Evolutionary conservation across 2,329 filamentous ascomycete species (phyloP).

Genomic region (Aureobasidium zeae): DNA sequence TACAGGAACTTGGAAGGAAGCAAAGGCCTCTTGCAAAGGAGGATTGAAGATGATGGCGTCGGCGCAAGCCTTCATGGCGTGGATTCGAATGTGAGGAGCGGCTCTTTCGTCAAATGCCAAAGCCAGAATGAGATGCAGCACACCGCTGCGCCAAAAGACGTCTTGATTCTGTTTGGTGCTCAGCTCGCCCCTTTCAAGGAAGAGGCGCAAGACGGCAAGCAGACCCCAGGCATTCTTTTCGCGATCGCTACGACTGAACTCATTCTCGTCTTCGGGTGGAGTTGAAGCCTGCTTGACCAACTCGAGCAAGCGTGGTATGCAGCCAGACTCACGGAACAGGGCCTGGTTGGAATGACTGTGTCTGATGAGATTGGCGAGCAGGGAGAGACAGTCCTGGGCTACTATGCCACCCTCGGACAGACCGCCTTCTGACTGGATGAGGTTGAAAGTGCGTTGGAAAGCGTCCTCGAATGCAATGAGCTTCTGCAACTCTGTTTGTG

Average conservation of each 20-base stretch:
- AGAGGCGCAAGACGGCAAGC: conserved; percentile 75
- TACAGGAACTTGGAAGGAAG: conserved; percentile 64
- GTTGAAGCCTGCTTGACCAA: conserved; percentile 46
- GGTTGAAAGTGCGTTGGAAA: conserved; percentile 74
- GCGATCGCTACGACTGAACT: conserved; percentile 65
- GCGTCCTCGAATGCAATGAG: conserved; percentile 92
- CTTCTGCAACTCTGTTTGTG: conserved; percentile 83
- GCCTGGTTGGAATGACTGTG: conserved; percentile 89
- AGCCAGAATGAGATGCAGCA: conserved; percentile 69
- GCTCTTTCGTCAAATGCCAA: conserved; percentile 69
- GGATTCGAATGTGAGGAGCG: conserved; percentile 69
- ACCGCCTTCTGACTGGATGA: conserved; percentile 74
- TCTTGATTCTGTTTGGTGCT: conserved; percentile 76
- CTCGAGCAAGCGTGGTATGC: conserved; percentile 40
- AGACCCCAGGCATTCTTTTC: conserved; percentile 90
- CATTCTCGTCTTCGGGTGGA: conserved; percentile 45
- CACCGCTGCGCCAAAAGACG: conserved; percentile 73
- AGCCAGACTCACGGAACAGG: conserved; percentile 84
- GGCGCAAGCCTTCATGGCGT: conserved; percentile 77
- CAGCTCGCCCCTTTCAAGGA: conserved; percentile 69
- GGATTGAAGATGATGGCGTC: conserved; percentile 79
- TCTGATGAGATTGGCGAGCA: conserved; percentile 79
- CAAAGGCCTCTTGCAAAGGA: conserved; percentile 77
- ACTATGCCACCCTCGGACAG: conserved; percentile 73
- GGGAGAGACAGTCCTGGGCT: conserved; percentile 85